Conservation (phyloP, 1,284 basidiomycete genomes). For the Sporisorium exsertum region DNA sequence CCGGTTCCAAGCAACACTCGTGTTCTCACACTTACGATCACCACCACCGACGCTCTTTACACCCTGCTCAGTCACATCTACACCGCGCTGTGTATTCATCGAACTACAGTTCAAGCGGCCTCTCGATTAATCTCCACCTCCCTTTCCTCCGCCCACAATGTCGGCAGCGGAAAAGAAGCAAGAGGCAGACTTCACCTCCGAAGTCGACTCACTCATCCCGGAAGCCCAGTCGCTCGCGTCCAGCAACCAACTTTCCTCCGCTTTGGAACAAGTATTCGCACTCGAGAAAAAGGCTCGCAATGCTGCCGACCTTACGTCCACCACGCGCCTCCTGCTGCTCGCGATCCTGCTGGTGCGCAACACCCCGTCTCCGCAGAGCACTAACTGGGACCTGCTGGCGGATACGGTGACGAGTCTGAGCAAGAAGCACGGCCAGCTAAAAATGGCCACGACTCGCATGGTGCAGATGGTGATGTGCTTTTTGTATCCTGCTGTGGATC, state of each 20-base stretch:
- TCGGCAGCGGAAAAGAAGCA: conserved; percentile 71
- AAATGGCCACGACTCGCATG: conserved; percentile 87
- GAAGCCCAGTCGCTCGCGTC: conserved; percentile 71
- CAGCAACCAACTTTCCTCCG: conserved; percentile 82
- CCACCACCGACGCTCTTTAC: background rate
- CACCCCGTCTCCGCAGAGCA: conserved; percentile 39
- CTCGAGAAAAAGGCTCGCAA: conserved; percentile 98
- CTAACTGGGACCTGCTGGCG: conserved; percentile 55
- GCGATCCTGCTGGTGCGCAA: conserved; percentile 72
- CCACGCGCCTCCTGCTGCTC: conserved; percentile 83
- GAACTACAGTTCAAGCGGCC: background rate
- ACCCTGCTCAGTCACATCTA: background rate
- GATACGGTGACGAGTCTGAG: conserved; percentile 71
- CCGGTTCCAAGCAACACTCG: conserved; percentile 22
- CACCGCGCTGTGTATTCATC: background rate
- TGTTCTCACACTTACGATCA: conserved; percentile 2
- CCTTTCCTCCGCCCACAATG: conserved; percentile 15
- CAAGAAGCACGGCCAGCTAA: conserved; percentile 98
- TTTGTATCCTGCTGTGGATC: conserved; percentile 58
- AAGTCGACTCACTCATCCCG: conserved; percentile 72
- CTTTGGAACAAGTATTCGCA: conserved; percentile 86
- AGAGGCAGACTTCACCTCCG: conserved; percentile 73
- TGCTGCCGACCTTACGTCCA: conserved; percentile 91
- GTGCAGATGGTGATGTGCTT: conserved; percentile 72
- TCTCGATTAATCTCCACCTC: background rate